Percentiles rank a stretch among this genome's conserved stretches.
These are phyloP conservation scores for Candida insectalens DNA, from an alignment of 805 yeast genomes.

Conservation along the genomic window DNA sequence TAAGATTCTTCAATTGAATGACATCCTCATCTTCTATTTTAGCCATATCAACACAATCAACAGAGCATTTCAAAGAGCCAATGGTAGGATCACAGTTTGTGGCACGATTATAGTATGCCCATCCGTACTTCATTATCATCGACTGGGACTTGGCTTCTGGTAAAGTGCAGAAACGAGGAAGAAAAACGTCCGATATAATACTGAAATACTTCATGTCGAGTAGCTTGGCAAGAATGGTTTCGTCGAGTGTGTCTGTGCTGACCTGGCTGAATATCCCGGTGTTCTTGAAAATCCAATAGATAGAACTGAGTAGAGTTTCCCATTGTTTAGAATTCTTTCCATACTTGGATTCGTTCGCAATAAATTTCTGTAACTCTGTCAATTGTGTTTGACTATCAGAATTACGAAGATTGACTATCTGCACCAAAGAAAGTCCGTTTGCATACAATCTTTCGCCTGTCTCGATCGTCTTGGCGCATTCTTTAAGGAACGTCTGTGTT, in stretches of 20 bases:
- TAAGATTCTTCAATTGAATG: conserved; percentile 8
- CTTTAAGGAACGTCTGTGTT: conserved; percentile 8
- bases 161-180: conserved; percentile 13
- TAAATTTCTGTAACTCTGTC: conserved; percentile 16
- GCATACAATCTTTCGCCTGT: conserved; percentile 20
- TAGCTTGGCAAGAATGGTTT: conserved; percentile 13
- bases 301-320: conserved; percentile 18
- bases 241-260: conserved; percentile 11
- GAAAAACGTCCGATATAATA: conserved; percentile 10
- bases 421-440: conserved; percentile 17
- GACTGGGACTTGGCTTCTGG: conserved; percentile 5
- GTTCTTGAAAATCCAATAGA: conserved; percentile 18
- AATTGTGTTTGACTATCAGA: conserved; percentile 12
- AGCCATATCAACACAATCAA: conserved; percentile 13
- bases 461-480: conserved; percentile 14
- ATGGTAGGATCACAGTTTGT: conserved; percentile 19
- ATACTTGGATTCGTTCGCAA: conserved; percentile 15
- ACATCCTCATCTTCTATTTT: conserved; percentile 1
- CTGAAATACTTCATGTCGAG: conserved; percentile 13
- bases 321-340: conserved; percentile 14
- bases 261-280: conserved; percentile 19
- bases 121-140: conserved; percentile 10
- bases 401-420: conserved; percentile 14
- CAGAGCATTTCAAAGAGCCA: conserved; percentile 18
- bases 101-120: conserved; percentile 21